phyloP scores from a whole-genome alignment of 2,329 filamentous ascomycete species.

The Ceratocystis harringtonii region DNA sequence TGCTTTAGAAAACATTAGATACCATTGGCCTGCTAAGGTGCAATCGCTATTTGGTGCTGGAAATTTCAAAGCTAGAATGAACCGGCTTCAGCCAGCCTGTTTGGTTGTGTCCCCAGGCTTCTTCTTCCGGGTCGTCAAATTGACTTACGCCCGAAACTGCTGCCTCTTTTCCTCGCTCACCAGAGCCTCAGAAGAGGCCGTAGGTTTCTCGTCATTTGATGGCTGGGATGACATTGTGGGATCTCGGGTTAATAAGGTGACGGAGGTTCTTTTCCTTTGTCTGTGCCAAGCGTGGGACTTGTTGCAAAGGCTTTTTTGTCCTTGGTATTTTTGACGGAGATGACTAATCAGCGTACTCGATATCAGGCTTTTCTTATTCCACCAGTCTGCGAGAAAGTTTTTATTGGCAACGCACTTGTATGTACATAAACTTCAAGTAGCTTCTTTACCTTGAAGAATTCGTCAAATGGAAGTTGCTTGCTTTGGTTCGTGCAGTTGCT shows the following conservation, averaged over 20 bases:
- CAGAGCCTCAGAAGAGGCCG: background rate
- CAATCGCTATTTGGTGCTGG: background rate
- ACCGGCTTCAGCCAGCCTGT: background rate
- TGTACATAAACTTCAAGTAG: too few relatives aligned
- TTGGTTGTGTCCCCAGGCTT: background rate
- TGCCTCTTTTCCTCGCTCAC: constrained; percentile 12
- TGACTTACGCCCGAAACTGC: constrained; percentile 16
- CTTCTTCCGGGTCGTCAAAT: too few relatives aligned
- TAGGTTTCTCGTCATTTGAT: constrained; percentile 5
- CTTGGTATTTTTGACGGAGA: background rate
- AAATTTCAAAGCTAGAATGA: background rate
- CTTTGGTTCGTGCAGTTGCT: too few relatives aligned
- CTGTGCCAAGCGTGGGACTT: too few relatives aligned
- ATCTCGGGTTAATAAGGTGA: background rate
- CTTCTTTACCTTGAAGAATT: too few relatives aligned
- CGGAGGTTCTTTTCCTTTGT: too few relatives aligned
- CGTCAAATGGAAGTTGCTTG: too few relatives aligned
- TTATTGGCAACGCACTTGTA: background rate
- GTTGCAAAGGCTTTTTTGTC: too few relatives aligned
- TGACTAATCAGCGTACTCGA: background rate
- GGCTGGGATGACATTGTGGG: constrained; percentile 11
- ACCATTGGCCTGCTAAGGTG: background rate
- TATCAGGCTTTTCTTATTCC: background rate
- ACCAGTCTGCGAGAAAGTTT: background rate
- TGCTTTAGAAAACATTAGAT: constrained; percentile 38